Evolutionary conservation across 1,139 yeast genomes (phyloP).

Genomic region (Scheffersomyces cryptocercus): DNA sequence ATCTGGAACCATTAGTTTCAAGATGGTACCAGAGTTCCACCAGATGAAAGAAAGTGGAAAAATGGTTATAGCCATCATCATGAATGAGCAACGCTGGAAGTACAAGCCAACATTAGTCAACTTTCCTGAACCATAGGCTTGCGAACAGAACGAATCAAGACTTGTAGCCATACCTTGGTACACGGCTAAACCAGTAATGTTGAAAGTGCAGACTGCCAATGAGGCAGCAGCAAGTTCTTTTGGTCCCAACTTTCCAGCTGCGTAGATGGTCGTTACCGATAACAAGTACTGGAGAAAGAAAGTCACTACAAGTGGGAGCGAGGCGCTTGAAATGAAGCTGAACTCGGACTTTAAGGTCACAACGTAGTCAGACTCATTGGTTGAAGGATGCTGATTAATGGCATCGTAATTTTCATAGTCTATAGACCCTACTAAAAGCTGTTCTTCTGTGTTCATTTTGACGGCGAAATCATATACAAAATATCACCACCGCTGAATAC

Average conservation of each 20-base stretch:
- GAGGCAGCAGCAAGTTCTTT: constrained; percentile 39
- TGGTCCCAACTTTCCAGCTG: constrained; percentile 34
- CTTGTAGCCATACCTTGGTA: constrained; percentile 47
- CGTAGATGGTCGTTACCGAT: constrained; percentile 34
- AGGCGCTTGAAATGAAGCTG: constrained; percentile 27
- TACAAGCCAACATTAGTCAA: constrained; percentile 35
- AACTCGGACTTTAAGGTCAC: constrained; percentile 21
- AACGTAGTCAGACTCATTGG: constrained; percentile 4
- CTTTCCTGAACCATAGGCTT: constrained; percentile 38
- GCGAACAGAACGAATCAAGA: constrained; percentile 43
- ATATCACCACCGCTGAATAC: too few species aligned
- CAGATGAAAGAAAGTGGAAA: constrained; percentile 32
- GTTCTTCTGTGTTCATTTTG: constrained; percentile 33
- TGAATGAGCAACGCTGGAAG: constrained; percentile 32
- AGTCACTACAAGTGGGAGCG: constrained; percentile 37
- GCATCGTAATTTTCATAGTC: constrained; percentile 22
- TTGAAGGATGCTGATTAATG: constrained; percentile 12
- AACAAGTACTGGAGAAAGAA: constrained; percentile 35
- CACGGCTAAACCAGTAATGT: constrained; percentile 36
- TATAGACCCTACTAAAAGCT: constrained; percentile 28
- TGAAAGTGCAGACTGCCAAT: constrained; percentile 36
- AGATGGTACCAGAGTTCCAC: constrained; percentile 36
- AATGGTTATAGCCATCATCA: constrained; percentile 14
- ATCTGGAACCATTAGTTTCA: constrained; percentile 31
- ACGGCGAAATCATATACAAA: neutral